A percentile compares a stretch with the other conserved stretches of the same genome.
These are phyloP conservation scores for Xylaria sp. DNA, from an alignment of 2,329 filamentous ascomycete species.

Conservation along the genomic window DNA sequence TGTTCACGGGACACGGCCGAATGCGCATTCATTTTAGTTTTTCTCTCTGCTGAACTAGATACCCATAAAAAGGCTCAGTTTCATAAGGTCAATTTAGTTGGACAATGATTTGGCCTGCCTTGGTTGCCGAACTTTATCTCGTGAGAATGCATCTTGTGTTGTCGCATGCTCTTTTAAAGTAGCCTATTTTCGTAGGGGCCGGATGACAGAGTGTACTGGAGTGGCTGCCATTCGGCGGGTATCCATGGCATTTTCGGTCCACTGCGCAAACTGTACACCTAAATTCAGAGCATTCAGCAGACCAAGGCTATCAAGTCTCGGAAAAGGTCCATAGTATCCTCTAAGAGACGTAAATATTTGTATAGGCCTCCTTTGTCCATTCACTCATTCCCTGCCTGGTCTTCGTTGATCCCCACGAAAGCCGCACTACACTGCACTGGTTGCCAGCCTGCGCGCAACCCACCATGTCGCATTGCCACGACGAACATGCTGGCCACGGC, in stretches of 20 bases:
- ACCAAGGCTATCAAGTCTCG: no score
- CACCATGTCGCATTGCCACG: constrained; percentile 54
- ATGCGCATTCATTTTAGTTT: no score
- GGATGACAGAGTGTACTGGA: not conserved
- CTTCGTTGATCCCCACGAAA: not conserved
- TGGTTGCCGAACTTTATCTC: not conserved
- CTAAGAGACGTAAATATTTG: not conserved
- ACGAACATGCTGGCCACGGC: constrained; percentile 49
- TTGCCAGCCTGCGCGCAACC: not conserved
- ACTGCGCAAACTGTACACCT: not conserved
- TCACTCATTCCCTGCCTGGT: not conserved
- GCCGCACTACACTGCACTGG: not conserved
- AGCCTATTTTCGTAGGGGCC: not conserved
- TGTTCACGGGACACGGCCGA: no score
- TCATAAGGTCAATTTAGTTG: not conserved
- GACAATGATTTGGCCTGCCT: no score
- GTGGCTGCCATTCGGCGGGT: not conserved
- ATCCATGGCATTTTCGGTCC: constrained; percentile 2
- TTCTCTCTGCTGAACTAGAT: not conserved
- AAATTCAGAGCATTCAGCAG: not conserved
- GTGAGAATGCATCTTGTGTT: not conserved
- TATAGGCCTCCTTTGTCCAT: not conserved
- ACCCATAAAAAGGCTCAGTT: not conserved
- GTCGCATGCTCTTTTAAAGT: not conserved
- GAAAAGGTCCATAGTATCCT: not conserved